phyloP scores from a whole-genome alignment of 106 monocot species.

The Cymbidium sinense region DNA sequence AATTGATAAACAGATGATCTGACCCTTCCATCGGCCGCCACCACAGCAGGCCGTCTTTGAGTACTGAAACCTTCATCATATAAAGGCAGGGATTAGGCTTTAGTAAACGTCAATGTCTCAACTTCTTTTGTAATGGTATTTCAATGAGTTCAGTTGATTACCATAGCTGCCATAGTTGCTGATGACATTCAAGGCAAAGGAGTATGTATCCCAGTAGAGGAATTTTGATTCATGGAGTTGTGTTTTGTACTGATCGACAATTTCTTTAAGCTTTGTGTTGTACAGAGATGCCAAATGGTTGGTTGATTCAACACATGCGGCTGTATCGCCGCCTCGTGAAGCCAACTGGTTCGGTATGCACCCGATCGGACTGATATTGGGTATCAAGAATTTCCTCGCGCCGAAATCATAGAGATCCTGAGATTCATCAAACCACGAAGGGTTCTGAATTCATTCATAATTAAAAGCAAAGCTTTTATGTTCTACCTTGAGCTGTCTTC shows the following conservation, averaged over 20 bases:
- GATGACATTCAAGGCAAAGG: slow-evolving; percentile 22
- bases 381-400: slow-evolving; percentile 42
- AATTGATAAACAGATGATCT: slow-evolving; percentile 40
- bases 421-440: too few relatives aligned
- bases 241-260: slow-evolving; percentile 15
- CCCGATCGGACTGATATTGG: slow-evolving; percentile 42
- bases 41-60: slow-evolving; percentile 43
- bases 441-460: too few relatives aligned
- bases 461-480: too few relatives aligned
- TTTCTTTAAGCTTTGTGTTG: slow-evolving; percentile 34
- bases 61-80: slow-evolving; percentile 37
- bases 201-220: slow-evolving; percentile 51
- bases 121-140: not conserved
- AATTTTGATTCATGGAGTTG: slow-evolving; percentile 31
- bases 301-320: slow-evolving; percentile 22
- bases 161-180: slow-evolving; percentile 33
- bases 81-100: not conserved
- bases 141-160: slow-evolving; percentile 2
- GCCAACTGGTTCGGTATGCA: slow-evolving; percentile 64
- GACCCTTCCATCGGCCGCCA: slow-evolving; percentile 38
- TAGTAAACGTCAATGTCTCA: not conserved
- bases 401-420: slow-evolving; percentile 29
- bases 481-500: slow-evolving; percentile 50
- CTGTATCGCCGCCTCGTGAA: not conserved
- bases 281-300: slow-evolving; percentile 36